Base-by-base conservation (phyloP, 805 yeast species). In the Metahyphopichia silvanorum region DNA sequence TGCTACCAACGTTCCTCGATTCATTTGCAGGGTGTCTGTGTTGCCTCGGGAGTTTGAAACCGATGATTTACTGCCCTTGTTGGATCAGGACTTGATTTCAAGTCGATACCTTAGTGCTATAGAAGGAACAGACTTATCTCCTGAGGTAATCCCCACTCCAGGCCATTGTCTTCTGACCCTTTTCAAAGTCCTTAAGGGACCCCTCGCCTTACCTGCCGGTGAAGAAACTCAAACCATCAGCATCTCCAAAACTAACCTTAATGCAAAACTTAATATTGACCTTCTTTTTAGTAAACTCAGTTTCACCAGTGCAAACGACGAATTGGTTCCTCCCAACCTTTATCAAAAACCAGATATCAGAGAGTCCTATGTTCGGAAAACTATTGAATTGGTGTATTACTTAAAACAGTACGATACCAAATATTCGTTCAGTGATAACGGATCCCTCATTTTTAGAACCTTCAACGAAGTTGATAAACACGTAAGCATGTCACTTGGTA, bases 171-270 rank as follows among this genome's bases (percentile, higher is more conserved):
- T 83, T 15, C 62, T 64, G 30, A 81, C 86, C 0, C 47, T 86
- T 12, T 68, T 73, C 43, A 77, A 76, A 39, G 81, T 83, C 6
- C 58, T 86, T 29, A 75, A 68, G 40, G 89, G 87, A 2, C 91
- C 95, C 0, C 53, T 86, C 15, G 51, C 63, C 6, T 53, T 70
- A 16, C 55, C 50, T 2, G 59, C 70, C 2, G 59, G 53, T 2
- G 72, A 68, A 4, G 74, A 71, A 8, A 56, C 66, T 3, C 79
- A 75, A 46, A 76, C 82, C 0, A 79, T 87, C 23, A 65, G 70
- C 38, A 53, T 75, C 3, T 53, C 59, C n/a, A 72, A 71, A 38
- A 63, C 76, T 11, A 60, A 70, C 1, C 55, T 83, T 36, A 77
- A 74, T 40, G 62, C 83, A 3, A 76, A 76, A 35, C 53, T 85